These are phyloP conservation scores for Tolypocladium endophyticum DNA, from an alignment of 2,329 filamentous ascomycete species.

Conservation along the genomic window DNA sequence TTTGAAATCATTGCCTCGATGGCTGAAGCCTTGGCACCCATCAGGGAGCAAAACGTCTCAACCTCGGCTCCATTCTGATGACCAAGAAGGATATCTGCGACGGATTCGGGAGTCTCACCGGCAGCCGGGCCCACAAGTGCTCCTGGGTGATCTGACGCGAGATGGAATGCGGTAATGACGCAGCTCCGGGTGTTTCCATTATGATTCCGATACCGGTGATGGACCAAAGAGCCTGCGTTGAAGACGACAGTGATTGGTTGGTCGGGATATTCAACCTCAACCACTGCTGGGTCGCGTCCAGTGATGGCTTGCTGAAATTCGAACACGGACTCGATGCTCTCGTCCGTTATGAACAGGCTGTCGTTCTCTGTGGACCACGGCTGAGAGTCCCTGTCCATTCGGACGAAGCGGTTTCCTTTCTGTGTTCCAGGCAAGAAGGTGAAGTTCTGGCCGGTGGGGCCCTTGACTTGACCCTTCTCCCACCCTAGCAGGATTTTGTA, in stretches of 20 bases:
- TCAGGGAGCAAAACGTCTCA: not conserved
- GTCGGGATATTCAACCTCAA: not conserved
- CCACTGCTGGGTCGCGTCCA: not conserved
- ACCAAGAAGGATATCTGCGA: not conserved
- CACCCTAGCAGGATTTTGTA: not conserved
- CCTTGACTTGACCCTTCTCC: not conserved
- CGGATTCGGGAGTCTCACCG: not conserved
- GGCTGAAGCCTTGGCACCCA: not conserved
- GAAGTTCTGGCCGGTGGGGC: not conserved
- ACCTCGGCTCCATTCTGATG: not conserved
- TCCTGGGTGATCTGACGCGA: not conserved
- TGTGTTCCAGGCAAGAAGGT: not conserved
- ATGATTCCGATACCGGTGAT: not conserved
- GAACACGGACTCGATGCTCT: not conserved
- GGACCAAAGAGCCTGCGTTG: not conserved
- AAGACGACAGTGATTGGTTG: not conserved
- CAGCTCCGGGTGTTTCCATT: not conserved
- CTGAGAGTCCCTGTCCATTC: not conserved
- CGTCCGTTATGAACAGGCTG: not conserved
- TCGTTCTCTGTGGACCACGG: not conserved
- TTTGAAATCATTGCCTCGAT: not conserved
- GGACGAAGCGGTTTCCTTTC: not conserved
- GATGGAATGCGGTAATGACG: not conserved
- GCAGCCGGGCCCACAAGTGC: not conserved
- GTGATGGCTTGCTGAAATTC: not conserved